Evolutionary conservation across 208 protist species (phyloP), one percentile per base, ranked within the genome.

Genomic region (Entamoeba dispar): DNA sequence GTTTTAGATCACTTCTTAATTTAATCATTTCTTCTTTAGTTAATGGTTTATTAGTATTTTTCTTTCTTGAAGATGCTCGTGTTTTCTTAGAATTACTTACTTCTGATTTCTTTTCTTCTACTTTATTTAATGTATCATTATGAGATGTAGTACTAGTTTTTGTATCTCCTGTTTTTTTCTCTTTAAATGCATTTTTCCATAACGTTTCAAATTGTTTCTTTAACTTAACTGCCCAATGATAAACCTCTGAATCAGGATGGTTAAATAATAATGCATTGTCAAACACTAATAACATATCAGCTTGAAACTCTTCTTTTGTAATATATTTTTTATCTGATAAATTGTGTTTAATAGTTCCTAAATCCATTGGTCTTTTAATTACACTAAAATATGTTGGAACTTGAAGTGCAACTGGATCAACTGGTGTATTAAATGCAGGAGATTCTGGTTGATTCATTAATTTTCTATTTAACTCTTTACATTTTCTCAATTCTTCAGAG

Each of bases 301-400:
- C 10, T 6, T 43, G 19, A 31, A 93, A 55, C 17, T 93, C 55
- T 12, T 69, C n/a, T 31, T 43, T 93, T 14, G 50, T 91, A 2
- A 43, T n/a, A 17, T 93, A 93, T 47, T 69, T 52, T 12, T 91
- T 91, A 61, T n/a, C 49, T 14, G 15, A 14, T 17, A 93, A 91
- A 3, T 93, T 93, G 14, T 31, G n/a, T 31, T 93, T 69, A 15
- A 93, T 93, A 3, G 92, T 93, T 92, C 92, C 92, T 19, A 93
- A 17, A 93, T 93, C 92, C 92, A 93, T 93, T 47, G 92, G 92
- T 47, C 38, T 43, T 91, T 93, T 93, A 55, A 93, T 91, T 12
- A 93, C 92, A 61, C 92, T 91, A 12, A 43, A 92, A 3, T 93
- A 93, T 50, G 91, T 92, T 5, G 91, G 91, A 17, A 31, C 17